Evolutionary conservation across 2,329 filamentous ascomycete species (phyloP).

Genomic region (Epichloe baconii): DNA sequence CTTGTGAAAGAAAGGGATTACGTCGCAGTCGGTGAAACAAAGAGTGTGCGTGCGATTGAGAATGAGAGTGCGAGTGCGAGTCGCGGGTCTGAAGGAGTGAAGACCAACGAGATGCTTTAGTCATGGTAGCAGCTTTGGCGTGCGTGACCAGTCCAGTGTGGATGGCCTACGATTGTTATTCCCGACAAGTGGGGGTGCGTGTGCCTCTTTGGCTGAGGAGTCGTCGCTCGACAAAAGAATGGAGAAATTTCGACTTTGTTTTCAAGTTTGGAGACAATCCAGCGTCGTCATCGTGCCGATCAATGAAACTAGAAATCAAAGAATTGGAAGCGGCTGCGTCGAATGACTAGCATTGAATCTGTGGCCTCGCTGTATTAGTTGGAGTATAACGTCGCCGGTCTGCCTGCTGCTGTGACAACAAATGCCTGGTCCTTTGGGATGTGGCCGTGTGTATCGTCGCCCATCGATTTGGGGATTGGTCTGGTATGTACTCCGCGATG

Average conservation of each 20-base stretch:
- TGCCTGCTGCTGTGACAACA: background rate
- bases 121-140: slow-evolving; percentile 17
- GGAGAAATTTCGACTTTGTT: background rate
- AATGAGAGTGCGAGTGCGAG: slow-evolving; percentile 12
- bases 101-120: slow-evolving; percentile 22
- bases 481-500: background rate
- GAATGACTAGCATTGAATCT: background rate
- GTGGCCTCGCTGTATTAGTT: background rate
- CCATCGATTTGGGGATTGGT: background rate
- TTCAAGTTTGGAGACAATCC: background rate
- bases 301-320: background rate
- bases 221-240: slow-evolving; percentile 7
- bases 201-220: background rate
- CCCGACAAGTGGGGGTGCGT: slow-evolving; percentile 5
- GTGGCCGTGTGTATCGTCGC: background rate
- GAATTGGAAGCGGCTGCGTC: background rate
- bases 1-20: slow-evolving; percentile 6
- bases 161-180: slow-evolving; percentile 9
- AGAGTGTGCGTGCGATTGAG: slow-evolving; percentile 15
- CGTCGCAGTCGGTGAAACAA: slow-evolving; percentile 10
- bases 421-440: background rate
- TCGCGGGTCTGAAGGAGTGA: slow-evolving; percentile 25
- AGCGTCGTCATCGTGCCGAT: slow-evolving; percentile 6
- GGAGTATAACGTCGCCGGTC: background rate
- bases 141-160: slow-evolving; percentile 1